Percentiles rank a stretch among this genome's conserved stretches.
phyloP scores from a whole-genome alignment of 441 rosid genomes.

The Cnidoscolus chayamansa region DNA sequence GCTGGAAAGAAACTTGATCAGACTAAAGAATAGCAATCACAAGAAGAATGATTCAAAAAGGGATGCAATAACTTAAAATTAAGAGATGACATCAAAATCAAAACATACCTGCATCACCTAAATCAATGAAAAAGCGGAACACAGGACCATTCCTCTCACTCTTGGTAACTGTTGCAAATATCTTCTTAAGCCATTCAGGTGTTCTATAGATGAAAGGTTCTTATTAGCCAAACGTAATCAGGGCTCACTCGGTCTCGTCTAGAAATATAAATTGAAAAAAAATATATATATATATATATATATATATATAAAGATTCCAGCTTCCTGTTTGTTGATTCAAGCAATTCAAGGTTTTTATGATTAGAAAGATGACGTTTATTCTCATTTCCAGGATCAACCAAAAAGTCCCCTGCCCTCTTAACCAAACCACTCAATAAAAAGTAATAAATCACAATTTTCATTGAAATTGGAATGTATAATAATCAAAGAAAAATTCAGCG shows the following conservation, averaged over 20 bases:
- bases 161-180: constrained; percentile 71
- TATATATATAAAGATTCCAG: not conserved
- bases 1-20: not conserved
- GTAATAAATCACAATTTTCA: too few relatives aligned
- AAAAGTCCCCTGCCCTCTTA: not conserved
- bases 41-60: not conserved
- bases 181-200: constrained; percentile 90
- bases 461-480: not conserved
- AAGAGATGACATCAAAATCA: not conserved
- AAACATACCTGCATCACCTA: constrained; percentile 85
- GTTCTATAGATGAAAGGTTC: constrained; percentile 44
- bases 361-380: not conserved
- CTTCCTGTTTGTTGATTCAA: not conserved
- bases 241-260: not conserved
- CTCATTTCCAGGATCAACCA: too few relatives aligned
- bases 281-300: too few relatives aligned
- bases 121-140: constrained; percentile 90
- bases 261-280: not conserved
- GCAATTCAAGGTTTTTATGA: not conserved
- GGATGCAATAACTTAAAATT: not conserved
- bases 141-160: constrained; percentile 87
- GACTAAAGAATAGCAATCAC: not conserved
- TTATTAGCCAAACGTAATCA: not conserved
- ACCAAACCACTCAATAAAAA: not conserved
- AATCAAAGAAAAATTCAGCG: not conserved